These are phyloP conservation scores for Letharia columbiana DNA, from an alignment of 495 filamentous ascomycete genomes.

Conservation along the genomic window DNA sequence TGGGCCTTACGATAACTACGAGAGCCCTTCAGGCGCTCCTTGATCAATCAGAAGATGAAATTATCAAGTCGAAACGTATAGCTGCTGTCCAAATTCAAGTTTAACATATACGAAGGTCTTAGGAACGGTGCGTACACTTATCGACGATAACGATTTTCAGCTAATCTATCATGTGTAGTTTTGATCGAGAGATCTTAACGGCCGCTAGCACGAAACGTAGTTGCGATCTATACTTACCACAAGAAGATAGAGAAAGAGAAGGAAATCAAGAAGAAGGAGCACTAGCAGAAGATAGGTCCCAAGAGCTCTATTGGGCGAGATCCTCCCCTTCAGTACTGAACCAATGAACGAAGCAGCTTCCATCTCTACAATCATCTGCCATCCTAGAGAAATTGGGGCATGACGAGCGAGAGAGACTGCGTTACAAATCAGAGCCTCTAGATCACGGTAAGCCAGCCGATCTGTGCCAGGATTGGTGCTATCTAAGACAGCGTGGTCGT, in stretches of 20 bases:
- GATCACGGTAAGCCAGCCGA: constrained; percentile 18
- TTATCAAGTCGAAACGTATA: too few species aligned
- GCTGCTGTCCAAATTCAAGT: too few species aligned
- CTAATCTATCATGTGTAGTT: too few species aligned
- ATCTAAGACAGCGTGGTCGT: constrained; percentile 17
- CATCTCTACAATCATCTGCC: constrained; percentile 17
- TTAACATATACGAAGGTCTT: too few species aligned
- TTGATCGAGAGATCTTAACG: too few species aligned
- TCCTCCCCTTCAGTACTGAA: constrained; percentile 13
- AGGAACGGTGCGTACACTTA: too few species aligned
- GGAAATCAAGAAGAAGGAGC: constrained; percentile 9
- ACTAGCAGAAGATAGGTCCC: constrained; percentile 16
- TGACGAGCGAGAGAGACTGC: constrained; percentile 19
- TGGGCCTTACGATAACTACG: too few species aligned
- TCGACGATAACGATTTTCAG: too few species aligned
- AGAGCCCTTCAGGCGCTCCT: too few species aligned
- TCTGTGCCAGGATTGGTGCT: constrained; percentile 17
- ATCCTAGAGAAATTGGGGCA: constrained; percentile 14
- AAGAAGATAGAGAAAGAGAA: constrained; percentile 14
- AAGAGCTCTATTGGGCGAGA: constrained; percentile 16
- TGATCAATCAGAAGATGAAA: too few species aligned
- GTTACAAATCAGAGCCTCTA: constrained; percentile 18
- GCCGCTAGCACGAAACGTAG: too few species aligned
- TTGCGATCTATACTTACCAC: constrained; percentile 2
- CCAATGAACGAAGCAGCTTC: constrained; percentile 17